A percentile compares a stretch with the other conserved stretches of the same genome.
Evolutionary conservation across 768 basidiomycete species (phyloP).

Genomic region (Hygrophoropsis aurantiaca): DNA sequence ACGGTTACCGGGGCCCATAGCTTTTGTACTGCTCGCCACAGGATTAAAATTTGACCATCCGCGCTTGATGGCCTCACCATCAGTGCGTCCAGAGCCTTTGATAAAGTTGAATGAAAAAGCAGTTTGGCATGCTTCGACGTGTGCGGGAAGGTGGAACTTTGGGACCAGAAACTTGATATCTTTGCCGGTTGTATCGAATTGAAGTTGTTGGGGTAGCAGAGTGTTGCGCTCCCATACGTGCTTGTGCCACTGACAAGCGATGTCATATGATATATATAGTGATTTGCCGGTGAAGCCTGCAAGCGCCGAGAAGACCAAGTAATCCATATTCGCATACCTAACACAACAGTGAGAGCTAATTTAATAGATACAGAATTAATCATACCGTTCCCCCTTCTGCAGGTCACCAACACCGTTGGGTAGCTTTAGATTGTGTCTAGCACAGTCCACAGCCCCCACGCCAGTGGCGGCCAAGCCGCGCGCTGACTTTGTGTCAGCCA

Average conservation of each 20-base stretch:
- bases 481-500: neutral
- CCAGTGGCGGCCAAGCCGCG: neutral
- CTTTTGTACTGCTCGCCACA: constrained; percentile 27
- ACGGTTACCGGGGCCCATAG: constrained; percentile 33
- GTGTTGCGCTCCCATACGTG: constrained; percentile 16
- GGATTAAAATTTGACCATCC: constrained; percentile 34
- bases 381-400: constrained; percentile 31
- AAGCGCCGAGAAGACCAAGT: constrained; percentile 14
- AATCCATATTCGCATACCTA: constrained; percentile 27
- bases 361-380: no score
- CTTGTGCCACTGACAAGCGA: constrained; percentile 22
- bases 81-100: constrained; percentile 24
- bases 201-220: constrained; percentile 1
- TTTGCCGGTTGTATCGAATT: neutral
- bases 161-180: constrained; percentile 24
- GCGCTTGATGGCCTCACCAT: constrained; percentile 37
- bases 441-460: constrained; percentile 9
- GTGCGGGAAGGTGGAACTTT: constrained; percentile 35
- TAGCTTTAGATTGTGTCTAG: constrained; percentile 9
- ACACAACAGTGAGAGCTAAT: no score
- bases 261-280: constrained; percentile 20
- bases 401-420: constrained; percentile 24
- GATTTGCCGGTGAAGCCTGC: neutral
- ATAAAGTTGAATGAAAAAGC: constrained; percentile 28
- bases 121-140: constrained; percentile 25